Conservation (phyloP, 306 rosid genomes). For the Phaseolus lunatus region DNA sequence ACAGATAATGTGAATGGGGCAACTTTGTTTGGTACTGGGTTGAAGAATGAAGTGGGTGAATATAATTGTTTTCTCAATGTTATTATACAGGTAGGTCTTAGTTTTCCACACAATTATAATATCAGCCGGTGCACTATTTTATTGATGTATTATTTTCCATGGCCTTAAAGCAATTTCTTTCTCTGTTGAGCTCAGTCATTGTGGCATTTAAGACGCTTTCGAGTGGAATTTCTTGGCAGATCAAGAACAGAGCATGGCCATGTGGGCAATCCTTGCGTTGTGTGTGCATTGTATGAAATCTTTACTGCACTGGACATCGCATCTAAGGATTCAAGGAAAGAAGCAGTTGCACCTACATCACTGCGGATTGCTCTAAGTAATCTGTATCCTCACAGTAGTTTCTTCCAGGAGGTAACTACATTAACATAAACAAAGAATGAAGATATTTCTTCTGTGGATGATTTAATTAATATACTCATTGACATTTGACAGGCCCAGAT, state of each 20-base stretch:
- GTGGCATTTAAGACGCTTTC: constrained; percentile 88
- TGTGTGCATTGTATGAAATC: constrained; percentile 88
- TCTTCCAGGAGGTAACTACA: constrained; percentile 88
- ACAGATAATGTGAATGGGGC: constrained; percentile 50
- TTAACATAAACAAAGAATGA: constrained; percentile 29
- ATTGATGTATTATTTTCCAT: constrained; percentile 25
- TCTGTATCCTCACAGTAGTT: constrained; percentile 82
- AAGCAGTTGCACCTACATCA: constrained; percentile 92
- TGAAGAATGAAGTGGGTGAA: constrained; percentile 99
- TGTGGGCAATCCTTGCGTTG: constrained; percentile 93
- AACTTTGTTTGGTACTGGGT: constrained; percentile 76
- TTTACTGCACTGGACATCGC: constrained; percentile 75
- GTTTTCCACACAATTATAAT: constrained; percentile 35
- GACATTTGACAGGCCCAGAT: constrained; percentile 83
- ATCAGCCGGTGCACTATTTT: constrained; percentile 15
- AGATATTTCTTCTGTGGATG: constrained; percentile 31
- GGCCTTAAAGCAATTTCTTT: constrained; percentile 45
- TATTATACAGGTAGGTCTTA: constrained; percentile 79
- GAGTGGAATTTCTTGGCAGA: constrained; percentile 81
- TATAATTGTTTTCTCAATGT: constrained; percentile 99
- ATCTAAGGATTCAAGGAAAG: constrained; percentile 67
- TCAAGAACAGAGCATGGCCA: constrained; percentile 81
- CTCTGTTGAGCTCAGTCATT: constrained; percentile 73
- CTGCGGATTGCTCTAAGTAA: constrained; percentile 95
- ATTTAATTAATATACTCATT: constrained; percentile 45